Evolutionary conservation across 805 yeast genomes (phyloP).

Genomic region (Candida methanosorbosa): DNA sequence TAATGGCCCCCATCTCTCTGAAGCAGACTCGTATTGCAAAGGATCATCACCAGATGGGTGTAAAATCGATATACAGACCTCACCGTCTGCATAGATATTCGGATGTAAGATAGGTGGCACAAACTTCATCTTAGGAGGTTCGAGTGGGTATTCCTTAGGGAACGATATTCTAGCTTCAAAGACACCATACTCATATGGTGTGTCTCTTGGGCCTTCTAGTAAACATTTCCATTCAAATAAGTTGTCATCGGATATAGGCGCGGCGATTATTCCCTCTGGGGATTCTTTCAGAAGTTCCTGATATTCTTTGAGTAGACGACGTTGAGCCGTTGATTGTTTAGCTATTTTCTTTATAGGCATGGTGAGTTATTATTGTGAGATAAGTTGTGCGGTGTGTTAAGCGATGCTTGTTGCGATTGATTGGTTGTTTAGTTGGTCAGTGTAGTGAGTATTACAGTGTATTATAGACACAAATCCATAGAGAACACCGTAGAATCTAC

Average conservation of each 20-base stretch:
- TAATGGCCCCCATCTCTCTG: conserved; percentile 97
- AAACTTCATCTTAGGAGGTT: conserved; percentile 54
- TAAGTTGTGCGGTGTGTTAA: neutral
- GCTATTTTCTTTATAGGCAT: conserved; percentile 1
- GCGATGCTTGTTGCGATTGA: too few species aligned
- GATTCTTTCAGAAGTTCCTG: conserved; percentile 80
- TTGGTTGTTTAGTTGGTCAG: too few species aligned
- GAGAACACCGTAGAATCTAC: too few species aligned
- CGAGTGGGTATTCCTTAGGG: conserved; percentile 44
- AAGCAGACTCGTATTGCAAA: conserved; percentile 87
- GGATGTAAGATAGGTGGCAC: conserved; percentile 87
- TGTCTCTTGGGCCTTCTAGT: conserved; percentile 44
- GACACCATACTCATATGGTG: conserved; percentile 47
- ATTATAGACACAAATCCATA: too few species aligned
- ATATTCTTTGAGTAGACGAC: conserved; percentile 79
- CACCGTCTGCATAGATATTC: conserved; percentile 88
- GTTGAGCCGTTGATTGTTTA: conserved; percentile 50
- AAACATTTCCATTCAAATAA: conserved; percentile 45
- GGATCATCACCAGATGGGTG: conserved; percentile 99
- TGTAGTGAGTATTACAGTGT: too few species aligned
- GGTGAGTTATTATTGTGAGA: neutral
- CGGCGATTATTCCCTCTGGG: conserved; percentile 94
- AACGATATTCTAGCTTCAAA: conserved; percentile 43
- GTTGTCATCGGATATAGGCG: conserved; percentile 62
- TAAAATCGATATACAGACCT: conserved; percentile 89